Evolutionary conservation across 306 rosid species (phyloP).

Genomic region (Medicago lupulina): DNA sequence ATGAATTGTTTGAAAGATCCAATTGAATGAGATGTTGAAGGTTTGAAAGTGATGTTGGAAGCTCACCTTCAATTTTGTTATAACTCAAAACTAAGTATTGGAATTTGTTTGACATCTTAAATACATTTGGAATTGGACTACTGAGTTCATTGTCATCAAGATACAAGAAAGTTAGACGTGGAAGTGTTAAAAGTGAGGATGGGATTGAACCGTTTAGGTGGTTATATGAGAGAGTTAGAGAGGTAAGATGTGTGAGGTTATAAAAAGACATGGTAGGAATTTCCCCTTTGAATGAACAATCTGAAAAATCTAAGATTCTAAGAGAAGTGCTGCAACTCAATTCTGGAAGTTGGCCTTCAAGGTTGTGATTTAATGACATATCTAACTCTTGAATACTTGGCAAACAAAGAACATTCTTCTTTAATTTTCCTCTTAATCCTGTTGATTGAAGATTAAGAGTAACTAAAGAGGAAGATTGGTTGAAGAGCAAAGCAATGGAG

Average conservation of each 20-base stretch:
- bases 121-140: background rate
- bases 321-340: constrained; percentile 2
- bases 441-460: background rate
- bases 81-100: background rate
- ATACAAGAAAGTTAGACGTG: background rate
- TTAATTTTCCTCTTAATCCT: background rate
- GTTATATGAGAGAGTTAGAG: too few relatives aligned
- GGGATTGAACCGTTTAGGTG: too few relatives aligned
- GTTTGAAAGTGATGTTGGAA: background rate
- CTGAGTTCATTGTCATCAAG: background rate
- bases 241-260: background rate
- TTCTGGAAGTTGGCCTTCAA: constrained; percentile 3
- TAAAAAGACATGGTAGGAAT: background rate
- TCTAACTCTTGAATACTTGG: constrained; percentile 1
- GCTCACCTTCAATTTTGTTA: too few relatives aligned
- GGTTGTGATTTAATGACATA: background rate
- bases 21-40: background rate
- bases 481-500: background rate
- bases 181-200: background rate
- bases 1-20: background rate
- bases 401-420: background rate
- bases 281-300: background rate
- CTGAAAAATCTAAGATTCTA: background rate
- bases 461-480: constrained; percentile 15
- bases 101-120: background rate